These are phyloP conservation scores for Lycium ferocissimum DNA, from an alignment of 257 asterid genomes.

Conservation along the genomic window DNA sequence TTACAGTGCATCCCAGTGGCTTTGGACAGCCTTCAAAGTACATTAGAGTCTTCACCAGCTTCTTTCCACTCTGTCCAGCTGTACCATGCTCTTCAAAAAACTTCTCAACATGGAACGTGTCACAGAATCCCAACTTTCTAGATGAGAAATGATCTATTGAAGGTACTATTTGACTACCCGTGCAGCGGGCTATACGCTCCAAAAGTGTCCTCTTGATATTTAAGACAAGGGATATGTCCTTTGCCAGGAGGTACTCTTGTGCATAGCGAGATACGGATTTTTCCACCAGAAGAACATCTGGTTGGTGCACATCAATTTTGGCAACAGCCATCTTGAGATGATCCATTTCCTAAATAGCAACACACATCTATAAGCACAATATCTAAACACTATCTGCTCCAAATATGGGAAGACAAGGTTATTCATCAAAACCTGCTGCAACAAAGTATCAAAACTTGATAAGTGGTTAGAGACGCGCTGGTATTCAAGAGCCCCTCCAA, in stretches of 20 bases:
- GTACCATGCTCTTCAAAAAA: slow-evolving; percentile 75
- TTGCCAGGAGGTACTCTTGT: slow-evolving; percentile 93
- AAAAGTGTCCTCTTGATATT: slow-evolving; percentile 85
- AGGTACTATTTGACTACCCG: slow-evolving; percentile 89
- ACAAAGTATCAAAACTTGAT: slow-evolving; percentile 92
- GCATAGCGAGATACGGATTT: slow-evolving; percentile 96
- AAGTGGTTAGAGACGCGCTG: slow-evolving; percentile 92
- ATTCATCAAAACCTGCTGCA: slow-evolving; percentile 80
- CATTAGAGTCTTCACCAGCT: slow-evolving; percentile 87
- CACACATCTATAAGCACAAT: slow-evolving; percentile 34
- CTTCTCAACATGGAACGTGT: slow-evolving; percentile 76
- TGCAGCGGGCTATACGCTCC: slow-evolving; percentile 94
- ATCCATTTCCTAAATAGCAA: slow-evolving; percentile 84
- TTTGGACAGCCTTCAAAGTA: slow-evolving; percentile 96
- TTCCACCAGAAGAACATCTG: slow-evolving; percentile 95
- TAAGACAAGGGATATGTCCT: slow-evolving; percentile 87
- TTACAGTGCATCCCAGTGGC: slow-evolving; percentile 96
- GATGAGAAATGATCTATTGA: slow-evolving; percentile 88
- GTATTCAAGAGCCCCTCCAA: slow-evolving; percentile 97
- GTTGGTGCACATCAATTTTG: slow-evolving; percentile 81
- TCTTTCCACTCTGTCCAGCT: slow-evolving; percentile 80
- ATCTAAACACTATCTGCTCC: slow-evolving; percentile 7
- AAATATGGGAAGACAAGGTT: slow-evolving; percentile 31
- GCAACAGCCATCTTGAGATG: slow-evolving; percentile 99
- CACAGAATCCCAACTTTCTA: slow-evolving; percentile 81